Evolutionary conservation across 139 green algal species (phyloP).

Genomic region (Chlorella sorokiniana): DNA sequence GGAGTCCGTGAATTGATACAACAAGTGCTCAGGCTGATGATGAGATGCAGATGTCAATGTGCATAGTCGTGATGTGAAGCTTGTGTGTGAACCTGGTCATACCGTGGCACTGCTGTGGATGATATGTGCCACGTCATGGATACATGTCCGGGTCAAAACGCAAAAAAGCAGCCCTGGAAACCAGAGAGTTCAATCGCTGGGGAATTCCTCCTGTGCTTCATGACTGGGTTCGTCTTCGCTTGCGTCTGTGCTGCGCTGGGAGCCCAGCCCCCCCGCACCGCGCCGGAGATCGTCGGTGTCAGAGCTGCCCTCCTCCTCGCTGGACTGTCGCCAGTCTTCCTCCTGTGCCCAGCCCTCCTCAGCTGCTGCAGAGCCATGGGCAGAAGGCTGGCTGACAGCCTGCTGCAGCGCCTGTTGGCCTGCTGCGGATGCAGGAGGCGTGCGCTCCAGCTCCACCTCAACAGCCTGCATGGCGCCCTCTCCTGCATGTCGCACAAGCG

Average conservation of each 20-base stretch:
- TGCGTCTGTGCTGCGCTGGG: not conserved
- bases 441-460: not conserved
- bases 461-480: not conserved
- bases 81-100: not conserved
- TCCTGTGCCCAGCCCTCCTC: not conserved
- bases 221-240: not conserved
- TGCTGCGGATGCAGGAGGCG: not conserved
- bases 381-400: too few species aligned
- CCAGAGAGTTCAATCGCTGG: not conserved
- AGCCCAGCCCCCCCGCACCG: not conserved
- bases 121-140: too few species aligned
- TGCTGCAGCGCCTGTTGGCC: not conserved
- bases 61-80: too few species aligned
- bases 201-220: not conserved
- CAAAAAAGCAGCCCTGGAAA: too few species aligned
- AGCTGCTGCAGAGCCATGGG: not conserved
- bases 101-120: too few species aligned
- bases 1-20: too few species aligned
- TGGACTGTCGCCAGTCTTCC: not conserved
- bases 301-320: not conserved
- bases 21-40: too few species aligned
- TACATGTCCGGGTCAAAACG: too few species aligned
- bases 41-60: too few species aligned
- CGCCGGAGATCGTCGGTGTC: not conserved
- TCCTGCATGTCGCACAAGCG: not conserved